Base-by-base conservation (phyloP, 192 early-diverging fungal species). In the Pilobolus umbonatus region DNA sequence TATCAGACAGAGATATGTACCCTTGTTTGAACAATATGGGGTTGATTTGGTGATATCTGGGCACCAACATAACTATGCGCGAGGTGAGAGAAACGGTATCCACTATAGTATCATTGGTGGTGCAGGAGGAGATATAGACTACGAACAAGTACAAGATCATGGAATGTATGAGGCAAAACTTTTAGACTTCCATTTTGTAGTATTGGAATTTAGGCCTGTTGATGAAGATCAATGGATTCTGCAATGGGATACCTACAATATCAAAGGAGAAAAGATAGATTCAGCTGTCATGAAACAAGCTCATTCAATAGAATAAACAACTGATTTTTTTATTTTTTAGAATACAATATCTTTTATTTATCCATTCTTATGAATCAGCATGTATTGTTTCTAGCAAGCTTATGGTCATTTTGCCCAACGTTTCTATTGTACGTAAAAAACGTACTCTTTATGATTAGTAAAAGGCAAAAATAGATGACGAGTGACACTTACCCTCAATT, bases 21-120 rank as follows among this genome's bases (percentile, higher is more conserved):
- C 77, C 8, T 50, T 88, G 34, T 89, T 89, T 64, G 78, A 83
- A 42, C 51, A 77, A 26, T 55, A 84, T 50, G 66, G 71, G n/a
- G 86, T 89, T 2, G 88, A 89, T 57, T 56, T 89, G 31, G 85
- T 89, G 5, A 81, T 89, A 17, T 88, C 86, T 4, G 88, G 88
- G 3, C 88, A 89, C 54, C 88, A 89, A 57, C 88, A 89, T 61
- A 89, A 89, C 57, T 89, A 89, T 57, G 80, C 85, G 72, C 73
- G 88, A 14, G 77, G 76, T 9, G 61, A 76, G 51, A 57, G 59
- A 2, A 74, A 80, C 42, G 64, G 75, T 7, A 80, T 83, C 21
- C 74, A 77, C 14, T 89, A 89, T 56, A 74, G 79, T 0, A 87
- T 89, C 46, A 85, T 88, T 31, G 88, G 88, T 19, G 88, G 88